Evolutionary conservation across 192 early-diverging fungal genomes (phyloP).

Genomic region (Gigaspora rosea): DNA sequence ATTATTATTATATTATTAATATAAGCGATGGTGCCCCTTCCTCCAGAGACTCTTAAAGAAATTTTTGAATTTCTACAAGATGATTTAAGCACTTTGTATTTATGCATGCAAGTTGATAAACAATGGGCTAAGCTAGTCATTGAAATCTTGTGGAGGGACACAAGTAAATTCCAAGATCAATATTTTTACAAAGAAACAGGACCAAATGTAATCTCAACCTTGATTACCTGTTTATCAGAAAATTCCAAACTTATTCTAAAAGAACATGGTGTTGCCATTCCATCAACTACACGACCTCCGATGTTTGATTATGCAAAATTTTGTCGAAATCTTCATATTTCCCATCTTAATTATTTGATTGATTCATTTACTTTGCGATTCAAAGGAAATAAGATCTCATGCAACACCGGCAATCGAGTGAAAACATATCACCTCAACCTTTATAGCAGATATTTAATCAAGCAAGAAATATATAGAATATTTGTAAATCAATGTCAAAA

Average conservation of each 20-base stretch:
- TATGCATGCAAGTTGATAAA: background rate
- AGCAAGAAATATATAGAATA: background rate
- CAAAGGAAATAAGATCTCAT: background rate
- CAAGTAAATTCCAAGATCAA: background rate
- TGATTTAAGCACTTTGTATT: background rate
- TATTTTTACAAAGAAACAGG: background rate
- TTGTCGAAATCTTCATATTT: background rate
- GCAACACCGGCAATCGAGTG: background rate
- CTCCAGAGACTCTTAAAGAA: background rate
- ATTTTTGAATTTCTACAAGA: background rate
- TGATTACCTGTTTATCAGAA: background rate
- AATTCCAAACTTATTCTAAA: background rate
- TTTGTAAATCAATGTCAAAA: background rate
- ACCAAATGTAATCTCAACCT: background rate
- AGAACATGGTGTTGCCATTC: background rate
- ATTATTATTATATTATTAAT: background rate
- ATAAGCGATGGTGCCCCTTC: background rate
- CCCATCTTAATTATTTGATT: background rate
- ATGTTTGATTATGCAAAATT: background rate
- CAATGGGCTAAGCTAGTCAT: background rate
- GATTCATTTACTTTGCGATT: background rate
- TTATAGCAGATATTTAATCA: background rate
- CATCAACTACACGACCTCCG: background rate
- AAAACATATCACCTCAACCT: background rate
- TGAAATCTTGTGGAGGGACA: background rate